Conservation (phyloP, 805 yeast genomes). For the Schizosaccharomyces cryophilus region DNA sequence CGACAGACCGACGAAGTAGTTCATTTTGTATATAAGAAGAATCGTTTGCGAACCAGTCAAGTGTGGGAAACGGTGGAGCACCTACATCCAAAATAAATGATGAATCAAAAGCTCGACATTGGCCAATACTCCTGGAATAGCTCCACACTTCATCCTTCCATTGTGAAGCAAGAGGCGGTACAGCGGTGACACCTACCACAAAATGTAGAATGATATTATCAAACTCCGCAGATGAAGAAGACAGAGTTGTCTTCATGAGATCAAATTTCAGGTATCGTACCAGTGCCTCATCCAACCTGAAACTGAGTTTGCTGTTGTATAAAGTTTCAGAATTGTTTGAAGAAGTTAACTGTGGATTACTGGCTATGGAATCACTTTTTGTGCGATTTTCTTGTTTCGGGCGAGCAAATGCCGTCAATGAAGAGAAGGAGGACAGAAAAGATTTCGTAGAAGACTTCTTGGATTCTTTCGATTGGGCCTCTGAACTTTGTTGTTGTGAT, state of each 20-base stretch:
- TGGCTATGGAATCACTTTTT: no score
- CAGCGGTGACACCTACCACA: neutral
- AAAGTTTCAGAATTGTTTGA: neutral
- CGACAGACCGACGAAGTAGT: neutral
- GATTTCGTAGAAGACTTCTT: neutral
- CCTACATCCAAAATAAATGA: neutral
- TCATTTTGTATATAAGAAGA: neutral
- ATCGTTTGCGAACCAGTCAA: neutral
- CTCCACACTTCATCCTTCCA: constrained; percentile 1
- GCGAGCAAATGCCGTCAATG: neutral
- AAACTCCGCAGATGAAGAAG: neutral
- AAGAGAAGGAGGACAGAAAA: neutral
- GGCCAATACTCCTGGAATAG: neutral
- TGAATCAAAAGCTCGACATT: neutral
- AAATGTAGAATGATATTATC: neutral
- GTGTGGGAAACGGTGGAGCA: neutral
- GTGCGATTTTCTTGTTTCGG: neutral
- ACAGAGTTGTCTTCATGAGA: neutral
- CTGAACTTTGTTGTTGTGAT: neutral
- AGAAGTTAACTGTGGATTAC: no score
- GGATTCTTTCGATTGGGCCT: neutral
- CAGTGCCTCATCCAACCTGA: neutral
- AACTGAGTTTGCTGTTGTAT: neutral
- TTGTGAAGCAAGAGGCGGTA: neutral
- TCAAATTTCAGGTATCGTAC: neutral